Conservation (phyloP, 768 basidiomycete species). For the Trametopsis cervina region DNA sequence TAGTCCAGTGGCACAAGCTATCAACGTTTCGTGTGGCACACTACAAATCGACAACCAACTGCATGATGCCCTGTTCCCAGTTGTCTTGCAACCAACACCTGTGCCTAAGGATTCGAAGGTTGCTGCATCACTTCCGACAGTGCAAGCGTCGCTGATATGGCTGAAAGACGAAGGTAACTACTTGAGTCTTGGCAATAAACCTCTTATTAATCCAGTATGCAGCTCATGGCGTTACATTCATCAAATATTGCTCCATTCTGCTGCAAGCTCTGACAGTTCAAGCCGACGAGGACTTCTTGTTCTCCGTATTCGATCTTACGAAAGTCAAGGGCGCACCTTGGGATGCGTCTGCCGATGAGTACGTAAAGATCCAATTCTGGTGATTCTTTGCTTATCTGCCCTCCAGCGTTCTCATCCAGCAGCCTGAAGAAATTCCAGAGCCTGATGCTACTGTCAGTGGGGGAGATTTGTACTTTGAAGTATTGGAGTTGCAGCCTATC, state of each 20-base stretch:
- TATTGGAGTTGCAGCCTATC: conserved; percentile 91
- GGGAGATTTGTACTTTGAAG: conserved; percentile 90
- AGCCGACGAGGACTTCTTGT: conserved; percentile 95
- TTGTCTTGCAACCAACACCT: conserved; percentile 90
- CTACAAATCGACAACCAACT: conserved; percentile 97
- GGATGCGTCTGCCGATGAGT: conserved; percentile 77
- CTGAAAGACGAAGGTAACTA: conserved; percentile 85
- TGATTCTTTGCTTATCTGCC: neutral
- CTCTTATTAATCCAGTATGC: conserved; percentile 4
- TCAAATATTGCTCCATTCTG: conserved; percentile 94
- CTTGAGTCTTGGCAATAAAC: neutral
- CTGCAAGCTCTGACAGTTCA: conserved; percentile 93
- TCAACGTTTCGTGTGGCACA: conserved; percentile 76
- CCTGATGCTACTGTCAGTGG: conserved; percentile 61
- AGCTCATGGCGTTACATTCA: conserved; percentile 98
- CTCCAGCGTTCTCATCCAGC: conserved; percentile 62
- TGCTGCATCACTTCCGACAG: conserved; percentile 78
- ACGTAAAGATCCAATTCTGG: conserved; percentile 22
- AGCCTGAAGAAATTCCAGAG: conserved; percentile 63
- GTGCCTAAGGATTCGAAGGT: conserved; percentile 69
- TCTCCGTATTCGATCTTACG: conserved; percentile 84
- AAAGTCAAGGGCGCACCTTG: conserved; percentile 90
- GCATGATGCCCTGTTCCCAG: conserved; percentile 92
- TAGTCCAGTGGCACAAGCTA: conserved; percentile 70
- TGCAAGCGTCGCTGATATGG: conserved; percentile 84